phyloP scores from a whole-genome alignment of 2,329 filamentous ascomycete species.

The Xenoacremonium recifei region DNA sequence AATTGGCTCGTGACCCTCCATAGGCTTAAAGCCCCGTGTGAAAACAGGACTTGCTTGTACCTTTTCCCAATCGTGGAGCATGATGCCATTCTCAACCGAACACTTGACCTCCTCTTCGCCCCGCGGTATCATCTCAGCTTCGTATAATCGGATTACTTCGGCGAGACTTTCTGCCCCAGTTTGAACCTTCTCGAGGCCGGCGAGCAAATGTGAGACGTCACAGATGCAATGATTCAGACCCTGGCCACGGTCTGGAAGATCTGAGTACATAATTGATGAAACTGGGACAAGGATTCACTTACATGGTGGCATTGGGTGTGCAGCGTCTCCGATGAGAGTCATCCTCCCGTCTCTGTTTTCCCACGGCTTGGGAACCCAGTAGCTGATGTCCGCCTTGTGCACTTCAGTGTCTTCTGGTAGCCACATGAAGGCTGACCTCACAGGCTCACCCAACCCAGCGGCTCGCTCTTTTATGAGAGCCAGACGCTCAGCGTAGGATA shows the following conservation, averaged over 20 bases:
- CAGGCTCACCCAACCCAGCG: conserved; percentile 15
- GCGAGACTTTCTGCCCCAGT: conserved; percentile 2
- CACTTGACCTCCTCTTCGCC: conserved; percentile 22
- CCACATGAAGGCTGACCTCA: conserved; percentile 19
- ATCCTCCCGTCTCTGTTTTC: conserved; percentile 16
- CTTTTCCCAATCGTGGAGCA: conserved; percentile 23
- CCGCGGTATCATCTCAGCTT: conserved; percentile 18
- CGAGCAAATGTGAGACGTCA: conserved; percentile 15
- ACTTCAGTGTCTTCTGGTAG: conserved; percentile 20
- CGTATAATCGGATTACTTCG: conserved; percentile 10
- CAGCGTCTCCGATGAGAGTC: conserved; percentile 19
- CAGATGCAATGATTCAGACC: conserved; percentile 22
- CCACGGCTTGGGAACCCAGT: conserved; percentile 20
- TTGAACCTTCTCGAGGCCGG: conserved; percentile 5
- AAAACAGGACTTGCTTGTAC: conserved; percentile 19
- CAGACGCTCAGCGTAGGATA: conserved; percentile 17
- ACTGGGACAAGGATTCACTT: conserved; percentile 7
- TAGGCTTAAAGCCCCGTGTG: conserved; percentile 20
- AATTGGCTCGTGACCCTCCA: conserved; percentile 18
- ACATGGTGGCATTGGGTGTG: conserved; percentile 23
- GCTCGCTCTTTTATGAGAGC: conserved; percentile 20
- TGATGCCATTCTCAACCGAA: conserved; percentile 19
- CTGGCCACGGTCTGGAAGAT: conserved; percentile 16
- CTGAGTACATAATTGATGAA: too few species aligned
- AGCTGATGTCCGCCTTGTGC: conserved; percentile 23